These are phyloP conservation scores for Penicillium soppii DNA, from an alignment of 495 filamentous ascomycete genomes.

Conservation along the genomic window DNA sequence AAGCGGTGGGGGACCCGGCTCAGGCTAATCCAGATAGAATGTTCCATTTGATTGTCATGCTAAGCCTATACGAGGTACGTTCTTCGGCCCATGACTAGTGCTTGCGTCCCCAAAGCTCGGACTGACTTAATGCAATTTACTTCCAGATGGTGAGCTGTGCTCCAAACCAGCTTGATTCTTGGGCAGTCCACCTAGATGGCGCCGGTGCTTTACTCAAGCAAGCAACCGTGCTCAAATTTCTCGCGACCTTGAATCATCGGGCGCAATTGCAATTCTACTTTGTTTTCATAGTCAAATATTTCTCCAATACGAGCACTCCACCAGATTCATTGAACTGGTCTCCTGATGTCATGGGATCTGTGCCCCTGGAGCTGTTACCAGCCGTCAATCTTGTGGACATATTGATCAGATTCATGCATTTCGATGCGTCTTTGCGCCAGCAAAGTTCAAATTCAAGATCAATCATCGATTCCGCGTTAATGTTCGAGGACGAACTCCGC, in stretches of 20 bases:
- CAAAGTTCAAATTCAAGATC: neutral
- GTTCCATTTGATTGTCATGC: slow-evolving; percentile 20
- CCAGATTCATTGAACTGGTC: slow-evolving; percentile 14
- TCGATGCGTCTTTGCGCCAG: slow-evolving; percentile 9
- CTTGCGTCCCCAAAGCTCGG: neutral
- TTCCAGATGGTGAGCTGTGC: slow-evolving; percentile 24
- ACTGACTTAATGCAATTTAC: no score
- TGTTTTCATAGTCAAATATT: slow-evolving; percentile 24
- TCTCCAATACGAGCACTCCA: slow-evolving; percentile 5
- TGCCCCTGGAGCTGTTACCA: slow-evolving; percentile 4
- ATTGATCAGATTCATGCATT: slow-evolving; percentile 17
- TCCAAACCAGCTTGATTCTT: slow-evolving; percentile 14
- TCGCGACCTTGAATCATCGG: slow-evolving; percentile 4
- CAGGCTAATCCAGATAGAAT: slow-evolving; percentile 10
- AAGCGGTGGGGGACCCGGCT: slow-evolving; percentile 16
- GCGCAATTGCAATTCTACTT: slow-evolving; percentile 20
- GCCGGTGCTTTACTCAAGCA: slow-evolving; percentile 20
- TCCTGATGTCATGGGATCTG: slow-evolving; percentile 1
- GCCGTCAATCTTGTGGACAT: slow-evolving; percentile 19
- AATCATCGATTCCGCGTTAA: neutral
- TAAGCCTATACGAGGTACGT: slow-evolving; percentile 25
- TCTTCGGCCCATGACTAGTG: neutral
- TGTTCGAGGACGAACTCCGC: slow-evolving; percentile 16
- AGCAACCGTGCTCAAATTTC: slow-evolving; percentile 1
- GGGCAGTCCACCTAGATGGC: slow-evolving; percentile 23